These are phyloP conservation scores for Drechslerella coelobrocha DNA, from an alignment of 2,329 filamentous ascomycete species.

Conservation along the genomic window DNA sequence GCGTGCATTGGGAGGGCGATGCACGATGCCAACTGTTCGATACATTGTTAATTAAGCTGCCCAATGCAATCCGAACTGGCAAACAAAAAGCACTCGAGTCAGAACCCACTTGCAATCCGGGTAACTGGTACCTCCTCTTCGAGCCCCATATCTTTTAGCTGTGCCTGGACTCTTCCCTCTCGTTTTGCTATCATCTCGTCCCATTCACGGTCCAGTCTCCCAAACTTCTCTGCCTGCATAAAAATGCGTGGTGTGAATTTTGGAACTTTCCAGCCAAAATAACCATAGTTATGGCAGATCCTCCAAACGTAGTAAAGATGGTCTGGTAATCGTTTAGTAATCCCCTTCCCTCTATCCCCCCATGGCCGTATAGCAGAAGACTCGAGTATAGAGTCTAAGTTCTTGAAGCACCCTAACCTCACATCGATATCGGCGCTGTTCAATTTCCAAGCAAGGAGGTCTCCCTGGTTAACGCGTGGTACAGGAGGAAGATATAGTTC, in stretches of 20 bases:
- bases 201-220: slow-evolving; percentile 40
- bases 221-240: slow-evolving; percentile 26
- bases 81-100: neutral
- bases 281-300: slow-evolving; percentile 46
- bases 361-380: slow-evolving; percentile 19
- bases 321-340: slow-evolving; percentile 24
- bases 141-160: slow-evolving; percentile 26
- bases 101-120: slow-evolving; percentile 31
- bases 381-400: slow-evolving; percentile 10
- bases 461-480: slow-evolving; percentile 19
- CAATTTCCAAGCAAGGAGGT: slow-evolving; percentile 27
- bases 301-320: slow-evolving; percentile 47
- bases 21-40: no score
- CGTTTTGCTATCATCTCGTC: slow-evolving; percentile 37
- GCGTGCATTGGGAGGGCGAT: no score
- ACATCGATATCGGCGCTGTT: slow-evolving; percentile 43
- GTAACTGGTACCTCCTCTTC: slow-evolving; percentile 30
- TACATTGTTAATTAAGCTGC: no score
- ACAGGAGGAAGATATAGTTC: slow-evolving; percentile 38
- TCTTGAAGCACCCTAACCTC: slow-evolving; percentile 3
- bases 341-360: slow-evolving; percentile 12
- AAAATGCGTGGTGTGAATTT: slow-evolving; percentile 18
- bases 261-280: slow-evolving; percentile 41
- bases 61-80: no score
- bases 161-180: slow-evolving; percentile 25